Evolutionary conservation across 495 filamentous ascomycete species (phyloP).

Genomic region (Aspergillus heteromorphus): DNA sequence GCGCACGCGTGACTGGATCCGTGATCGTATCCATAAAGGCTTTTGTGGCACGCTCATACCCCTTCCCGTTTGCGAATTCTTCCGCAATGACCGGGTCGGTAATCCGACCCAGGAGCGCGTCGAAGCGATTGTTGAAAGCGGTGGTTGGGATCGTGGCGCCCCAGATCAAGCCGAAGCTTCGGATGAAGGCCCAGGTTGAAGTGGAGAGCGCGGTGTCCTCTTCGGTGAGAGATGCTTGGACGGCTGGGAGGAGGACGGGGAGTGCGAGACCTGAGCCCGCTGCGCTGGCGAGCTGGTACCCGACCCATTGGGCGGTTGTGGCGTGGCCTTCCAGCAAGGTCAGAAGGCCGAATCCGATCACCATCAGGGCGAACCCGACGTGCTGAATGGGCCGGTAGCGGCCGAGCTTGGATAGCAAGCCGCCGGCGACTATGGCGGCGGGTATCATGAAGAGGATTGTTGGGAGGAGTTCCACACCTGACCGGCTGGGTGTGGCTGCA

Average conservation of each 20-base stretch:
- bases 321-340: conserved; percentile 25
- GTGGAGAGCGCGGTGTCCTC: conserved; percentile 37
- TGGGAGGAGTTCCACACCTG: conserved; percentile 38
- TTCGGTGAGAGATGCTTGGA: conserved; percentile 32
- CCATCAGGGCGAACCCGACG: conserved; percentile 30
- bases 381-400: conserved; percentile 41
- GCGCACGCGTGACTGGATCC: background rate
- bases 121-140: conserved; percentile 38
- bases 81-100: background rate
- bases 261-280: conserved; percentile 29
- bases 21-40: background rate
- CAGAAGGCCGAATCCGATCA: conserved; percentile 40
- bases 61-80: background rate
- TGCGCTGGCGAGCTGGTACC: conserved; percentile 22
- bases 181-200: conserved; percentile 40
- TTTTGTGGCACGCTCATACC: background rate
- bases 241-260: conserved; percentile 29
- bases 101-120: background rate
- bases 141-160: conserved; percentile 44
- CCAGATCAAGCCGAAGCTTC: conserved; percentile 46
- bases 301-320: conserved; percentile 19
- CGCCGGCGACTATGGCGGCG: conserved; percentile 22
- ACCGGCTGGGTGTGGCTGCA: conserved; percentile 18
- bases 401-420: conserved; percentile 36
- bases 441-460: conserved; percentile 27